Base-by-base conservation (phyloP, 1,284 basidiomycete species). In the Ustilago loliicola region DNA sequence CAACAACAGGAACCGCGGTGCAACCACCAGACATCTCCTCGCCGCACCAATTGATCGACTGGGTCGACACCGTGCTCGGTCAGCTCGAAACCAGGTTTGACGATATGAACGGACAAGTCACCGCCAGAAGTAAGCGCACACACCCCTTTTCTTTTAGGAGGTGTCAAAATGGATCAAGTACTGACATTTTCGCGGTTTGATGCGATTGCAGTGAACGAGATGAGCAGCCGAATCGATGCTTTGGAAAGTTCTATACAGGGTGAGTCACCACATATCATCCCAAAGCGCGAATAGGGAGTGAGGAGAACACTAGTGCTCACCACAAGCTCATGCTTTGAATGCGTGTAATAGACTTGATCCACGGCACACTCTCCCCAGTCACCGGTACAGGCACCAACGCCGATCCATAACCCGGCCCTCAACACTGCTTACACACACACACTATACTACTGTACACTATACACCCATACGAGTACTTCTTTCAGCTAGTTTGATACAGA, bases 1-100 rank as follows among this genome's bases (percentile, higher is more conserved):
- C 54, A 29, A 17, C 47, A 30, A 34, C 32, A 17, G 51, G 38
- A 36, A 27, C 25, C 17, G 40, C 38, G 9, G 29, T 25, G 13
- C 65, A 36, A 45, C 42, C 67, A 57, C 48, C 69, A 27, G 77
- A 81, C 40, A 80, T 83, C 25, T 80, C 81, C 1, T 74, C 77
- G 1, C 80, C 84, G 25, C 82, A 85, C 54, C 83, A 85, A 59
- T 68, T 86, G n/a, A 77, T 80, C 42, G 83, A 86, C 42, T 86
- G 84, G 84, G 83, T 86, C 19, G 84, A 86, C 30, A 78, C 73
- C 17, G 73, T 85, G 5, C 62, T 85, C 5, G 56, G 72, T 30
- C 77, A 83, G 50, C 74, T 86, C 29, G 83, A 85, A 61, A 63
- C 63, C n/a, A 59, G 81, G 11, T 82, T 85, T 40, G 79, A 80